Conservation (phyloP, 352 stramenopile species). For the Blastocystis sp. region DNA sequence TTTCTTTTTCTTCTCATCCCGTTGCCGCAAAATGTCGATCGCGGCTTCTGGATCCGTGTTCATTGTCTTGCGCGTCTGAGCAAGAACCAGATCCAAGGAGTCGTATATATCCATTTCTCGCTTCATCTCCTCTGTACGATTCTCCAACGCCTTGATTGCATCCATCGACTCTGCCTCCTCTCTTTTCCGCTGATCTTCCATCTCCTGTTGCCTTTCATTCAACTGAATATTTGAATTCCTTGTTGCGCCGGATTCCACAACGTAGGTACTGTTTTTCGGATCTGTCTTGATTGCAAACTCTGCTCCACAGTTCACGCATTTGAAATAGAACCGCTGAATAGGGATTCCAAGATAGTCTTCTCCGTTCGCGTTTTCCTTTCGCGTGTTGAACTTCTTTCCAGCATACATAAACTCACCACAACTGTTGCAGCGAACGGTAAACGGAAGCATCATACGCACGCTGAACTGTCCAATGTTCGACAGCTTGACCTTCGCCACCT, state of each 20-base stretch:
- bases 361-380: conserved; percentile 87
- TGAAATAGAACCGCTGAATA: conserved; percentile 93
- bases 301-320: conserved; percentile 81
- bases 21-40: conserved; percentile 10
- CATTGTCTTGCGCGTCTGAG: conserved; percentile 75
- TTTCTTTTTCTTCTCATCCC: conserved; percentile 56
- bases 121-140: conserved; percentile 91
- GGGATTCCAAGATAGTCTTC: conserved; percentile 89
- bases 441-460: conserved; percentile 97
- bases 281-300: conserved; percentile 96
- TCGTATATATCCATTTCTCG: conserved; percentile 96
- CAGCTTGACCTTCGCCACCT: conserved; percentile 66
- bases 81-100: conserved; percentile 91
- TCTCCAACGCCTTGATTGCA: conserved; percentile 92
- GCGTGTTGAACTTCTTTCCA: conserved; percentile 96
- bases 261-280: conserved; percentile 92
- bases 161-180: conserved; percentile 84
- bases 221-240: conserved; percentile 60
- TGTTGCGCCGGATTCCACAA: conserved; percentile 84
- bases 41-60: conserved; percentile 57
- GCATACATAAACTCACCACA: conserved; percentile 96
- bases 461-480: conserved; percentile 82
- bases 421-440: conserved; percentile 87
- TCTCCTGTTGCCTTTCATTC: conserved; percentile 61
- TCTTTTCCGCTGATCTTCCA: conserved; percentile 65